phyloP scores from a whole-genome alignment of 306 rosid species.

The Leucaena leucocephala region DNA sequence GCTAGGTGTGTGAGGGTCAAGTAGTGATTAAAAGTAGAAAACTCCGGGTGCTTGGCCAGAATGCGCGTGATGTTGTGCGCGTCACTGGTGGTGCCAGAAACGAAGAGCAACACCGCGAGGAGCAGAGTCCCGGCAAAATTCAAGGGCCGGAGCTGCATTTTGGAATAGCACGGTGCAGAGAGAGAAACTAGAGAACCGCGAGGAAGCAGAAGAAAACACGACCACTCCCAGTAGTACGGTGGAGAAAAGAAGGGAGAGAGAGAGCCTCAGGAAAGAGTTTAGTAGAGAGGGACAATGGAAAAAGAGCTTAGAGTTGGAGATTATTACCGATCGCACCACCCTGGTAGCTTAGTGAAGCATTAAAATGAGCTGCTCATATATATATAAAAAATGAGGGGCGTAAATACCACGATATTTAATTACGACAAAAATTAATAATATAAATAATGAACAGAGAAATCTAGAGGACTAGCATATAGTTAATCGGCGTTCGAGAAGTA shows the following conservation, averaged over 20 bases:
- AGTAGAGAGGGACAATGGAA: background rate
- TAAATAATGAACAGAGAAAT: background rate
- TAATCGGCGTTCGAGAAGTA: constrained; percentile 29
- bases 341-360: background rate
- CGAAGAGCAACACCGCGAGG: constrained; percentile 34
- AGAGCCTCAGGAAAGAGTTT: background rate
- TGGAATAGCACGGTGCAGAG: constrained; percentile 25
- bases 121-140: background rate
- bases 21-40: constrained; percentile 86
- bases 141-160: constrained; percentile 50
- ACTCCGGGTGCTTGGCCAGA: constrained; percentile 67
- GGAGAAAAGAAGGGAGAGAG: background rate
- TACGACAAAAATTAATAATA: background rate
- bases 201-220: background rate
- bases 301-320: constrained; percentile 28
- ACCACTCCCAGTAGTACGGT: background rate
- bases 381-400: background rate
- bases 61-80: constrained; percentile 73
- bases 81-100: constrained; percentile 7
- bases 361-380: background rate
- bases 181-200: background rate
- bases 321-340: constrained; percentile 54
- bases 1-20: constrained; percentile 76
- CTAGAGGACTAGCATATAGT: background rate
- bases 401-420: background rate